Percentiles rank a stretch among this genome's conserved stretches.
Evolutionary conservation across 441 rosid genomes (phyloP).

Genomic region (Pelargonium exstipulatum): DNA sequence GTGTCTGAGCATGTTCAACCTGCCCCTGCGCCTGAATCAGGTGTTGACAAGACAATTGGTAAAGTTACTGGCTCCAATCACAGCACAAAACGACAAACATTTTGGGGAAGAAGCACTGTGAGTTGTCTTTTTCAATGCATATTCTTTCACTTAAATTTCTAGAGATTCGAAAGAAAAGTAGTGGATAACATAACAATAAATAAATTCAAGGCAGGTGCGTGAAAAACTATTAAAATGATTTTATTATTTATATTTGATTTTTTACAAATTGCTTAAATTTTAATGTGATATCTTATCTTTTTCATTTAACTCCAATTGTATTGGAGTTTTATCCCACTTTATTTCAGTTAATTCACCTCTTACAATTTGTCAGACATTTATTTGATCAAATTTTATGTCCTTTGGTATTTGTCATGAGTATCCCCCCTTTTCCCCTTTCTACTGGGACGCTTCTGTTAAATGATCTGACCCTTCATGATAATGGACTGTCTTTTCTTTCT

Average conservation of each 20-base stretch:
- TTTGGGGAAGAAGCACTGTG: conserved; percentile 92
- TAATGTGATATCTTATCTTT: background rate
- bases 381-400: no score
- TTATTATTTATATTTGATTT: no score
- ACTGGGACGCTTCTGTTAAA: no score
- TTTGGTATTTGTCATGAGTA: no score
- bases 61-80: conserved; percentile 55
- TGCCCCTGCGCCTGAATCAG: conserved; percentile 50
- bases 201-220: background rate
- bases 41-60: conserved; percentile 53
- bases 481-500: no score
- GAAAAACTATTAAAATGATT: no score
- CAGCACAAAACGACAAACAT: conserved; percentile 60
- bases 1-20: conserved; percentile 53
- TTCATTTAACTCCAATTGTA: background rate
- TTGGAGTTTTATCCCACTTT: background rate
- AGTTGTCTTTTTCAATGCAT: conserved; percentile 30
- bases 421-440: no score
- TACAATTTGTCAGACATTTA: background rate
- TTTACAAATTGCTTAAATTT: no score
- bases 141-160: conserved; percentile 14
- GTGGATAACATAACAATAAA: conserved; percentile 11
- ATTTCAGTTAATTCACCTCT: background rate
- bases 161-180: conserved; percentile 16
- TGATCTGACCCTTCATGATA: no score